phyloP scores from a whole-genome alignment of 1,284 basidiomycete genomes.

The Heliocybe sulcata region DNA sequence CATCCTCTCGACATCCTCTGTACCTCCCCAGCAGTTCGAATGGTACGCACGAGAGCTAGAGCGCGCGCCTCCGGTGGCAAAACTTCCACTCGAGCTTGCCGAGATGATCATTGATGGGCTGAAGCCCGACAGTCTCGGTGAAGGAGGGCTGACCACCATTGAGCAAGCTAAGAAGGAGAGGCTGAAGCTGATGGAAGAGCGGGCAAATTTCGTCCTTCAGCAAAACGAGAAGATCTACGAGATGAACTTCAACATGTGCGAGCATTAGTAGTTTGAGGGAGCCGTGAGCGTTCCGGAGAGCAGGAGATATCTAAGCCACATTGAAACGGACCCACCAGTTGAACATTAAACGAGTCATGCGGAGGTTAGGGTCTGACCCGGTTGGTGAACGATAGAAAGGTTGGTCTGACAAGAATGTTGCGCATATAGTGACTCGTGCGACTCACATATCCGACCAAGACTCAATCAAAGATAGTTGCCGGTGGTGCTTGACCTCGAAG shows the following conservation, averaged over 20 bases:
- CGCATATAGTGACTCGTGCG: too few species aligned
- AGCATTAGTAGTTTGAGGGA: too few species aligned
- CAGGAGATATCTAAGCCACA: too few species aligned
- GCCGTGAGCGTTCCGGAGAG: too few species aligned
- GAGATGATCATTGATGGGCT: neutral
- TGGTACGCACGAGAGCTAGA: constrained; percentile 13
- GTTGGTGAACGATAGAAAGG: too few species aligned
- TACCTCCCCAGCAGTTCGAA: constrained; percentile 13
- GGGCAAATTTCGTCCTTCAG: constrained; percentile 6
- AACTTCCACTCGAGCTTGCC: neutral
- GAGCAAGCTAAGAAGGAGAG: constrained; percentile 10
- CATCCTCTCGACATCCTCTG: constrained; percentile 12
- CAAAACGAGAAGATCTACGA: constrained; percentile 10
- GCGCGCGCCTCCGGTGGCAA: neutral
- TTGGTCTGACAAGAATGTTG: too few species aligned
- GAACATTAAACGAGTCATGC: too few species aligned
- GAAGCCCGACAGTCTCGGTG: neutral
- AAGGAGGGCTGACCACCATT: constrained; percentile 1
- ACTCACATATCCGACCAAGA: too few species aligned
- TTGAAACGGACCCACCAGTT: too few species aligned
- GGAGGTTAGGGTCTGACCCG: too few species aligned
- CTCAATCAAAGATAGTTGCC: too few species aligned
- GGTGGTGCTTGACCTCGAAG: too few species aligned
- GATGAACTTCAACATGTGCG: constrained; percentile 12
- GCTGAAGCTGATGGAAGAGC: constrained; percentile 11